Conservation (phyloP, 768 basidiomycete species). For the Boletus rufocinnamomeus region DNA sequence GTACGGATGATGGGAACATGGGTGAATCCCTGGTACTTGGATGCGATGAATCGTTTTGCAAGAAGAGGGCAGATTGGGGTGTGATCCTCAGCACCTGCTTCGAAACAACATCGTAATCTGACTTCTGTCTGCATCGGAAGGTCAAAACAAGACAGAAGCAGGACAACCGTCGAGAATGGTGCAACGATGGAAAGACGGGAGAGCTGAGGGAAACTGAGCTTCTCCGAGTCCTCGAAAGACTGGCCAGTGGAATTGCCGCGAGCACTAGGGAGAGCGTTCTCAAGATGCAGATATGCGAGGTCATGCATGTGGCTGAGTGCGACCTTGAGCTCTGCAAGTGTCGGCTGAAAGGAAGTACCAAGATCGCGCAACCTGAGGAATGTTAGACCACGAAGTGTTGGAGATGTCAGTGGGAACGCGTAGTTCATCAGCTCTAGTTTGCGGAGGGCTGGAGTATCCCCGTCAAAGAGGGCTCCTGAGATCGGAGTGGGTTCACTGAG, state of each 20-base stretch:
- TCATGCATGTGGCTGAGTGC: slow-evolving; percentile 38
- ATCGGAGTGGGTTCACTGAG: slow-evolving; percentile 26
- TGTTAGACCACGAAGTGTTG: slow-evolving; percentile 39
- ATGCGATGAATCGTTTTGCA: slow-evolving; percentile 15
- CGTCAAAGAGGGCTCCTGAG: slow-evolving; percentile 32
- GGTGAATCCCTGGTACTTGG: background rate
- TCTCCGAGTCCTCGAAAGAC: slow-evolving; percentile 1
- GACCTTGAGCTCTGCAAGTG: slow-evolving; percentile 34
- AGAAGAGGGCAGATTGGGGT: slow-evolving; percentile 18
- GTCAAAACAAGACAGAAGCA: slow-evolving; percentile 12
- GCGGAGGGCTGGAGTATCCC: slow-evolving; percentile 37
- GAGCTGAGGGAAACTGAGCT: slow-evolving; percentile 13
- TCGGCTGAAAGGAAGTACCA: slow-evolving; percentile 28
- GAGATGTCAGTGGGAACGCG: slow-evolving; percentile 39
- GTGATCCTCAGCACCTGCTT: slow-evolving; percentile 6
- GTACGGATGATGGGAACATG: slow-evolving; percentile 16
- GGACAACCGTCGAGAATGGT: slow-evolving; percentile 20
- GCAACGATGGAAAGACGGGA: slow-evolving; percentile 21
- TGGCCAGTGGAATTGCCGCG: background rate
- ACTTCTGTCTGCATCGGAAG: slow-evolving; percentile 17
- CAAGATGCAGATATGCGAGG: slow-evolving; percentile 38
- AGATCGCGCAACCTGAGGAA: slow-evolving; percentile 39
- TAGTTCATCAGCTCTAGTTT: slow-evolving; percentile 39
- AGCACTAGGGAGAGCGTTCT: slow-evolving; percentile 36
- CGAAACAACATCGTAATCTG: slow-evolving; percentile 20